These are phyloP conservation scores for Globisporangium camurandrum DNA, from an alignment of 352 stramenopile genomes.

Conservation along the genomic window DNA sequence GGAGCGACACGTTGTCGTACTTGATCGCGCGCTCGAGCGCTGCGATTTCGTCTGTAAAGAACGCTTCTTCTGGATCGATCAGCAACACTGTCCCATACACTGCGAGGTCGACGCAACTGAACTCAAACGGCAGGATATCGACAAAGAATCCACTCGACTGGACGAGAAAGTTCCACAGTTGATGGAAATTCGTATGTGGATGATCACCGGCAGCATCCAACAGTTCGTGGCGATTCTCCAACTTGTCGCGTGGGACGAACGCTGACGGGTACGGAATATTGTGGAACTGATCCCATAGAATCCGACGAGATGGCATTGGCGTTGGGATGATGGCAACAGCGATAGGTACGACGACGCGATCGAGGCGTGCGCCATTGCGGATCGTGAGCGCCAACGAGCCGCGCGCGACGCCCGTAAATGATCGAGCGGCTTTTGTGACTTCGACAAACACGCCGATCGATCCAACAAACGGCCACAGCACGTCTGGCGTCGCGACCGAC, in stretches of 20 bases:
- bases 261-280: conserved; percentile 83
- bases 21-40: conserved; percentile 50
- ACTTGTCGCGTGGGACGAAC: conserved; percentile 73
- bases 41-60: conserved; percentile 56
- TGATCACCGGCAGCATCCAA: conserved; percentile 79
- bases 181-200: conserved; percentile 81
- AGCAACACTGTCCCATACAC: conserved; percentile 75
- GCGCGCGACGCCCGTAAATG: conserved; percentile 28
- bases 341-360: conserved; percentile 39
- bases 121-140: conserved; percentile 76
- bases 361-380: conserved; percentile 26
- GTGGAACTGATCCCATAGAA: conserved; percentile 87
- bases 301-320: conserved; percentile 31
- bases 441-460: conserved; percentile 67
- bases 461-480: conserved; percentile 61
- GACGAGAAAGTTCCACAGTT: conserved; percentile 69
- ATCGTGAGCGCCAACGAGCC: conserved; percentile 39
- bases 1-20: conserved; percentile 56
- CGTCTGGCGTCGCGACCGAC: conserved; percentile 36
- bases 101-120: conserved; percentile 57
- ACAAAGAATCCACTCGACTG: conserved; percentile 63
- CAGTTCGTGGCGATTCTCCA: conserved; percentile 53
- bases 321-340: conserved; percentile 40
- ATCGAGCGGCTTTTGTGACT: conserved; percentile 35
- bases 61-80: conserved; percentile 78